Evolutionary conservation across 2,329 filamentous ascomycete genomes (phyloP), one percentile per base, ranked within the genome.

Genomic region (Ceratocystis destructans): DNA sequence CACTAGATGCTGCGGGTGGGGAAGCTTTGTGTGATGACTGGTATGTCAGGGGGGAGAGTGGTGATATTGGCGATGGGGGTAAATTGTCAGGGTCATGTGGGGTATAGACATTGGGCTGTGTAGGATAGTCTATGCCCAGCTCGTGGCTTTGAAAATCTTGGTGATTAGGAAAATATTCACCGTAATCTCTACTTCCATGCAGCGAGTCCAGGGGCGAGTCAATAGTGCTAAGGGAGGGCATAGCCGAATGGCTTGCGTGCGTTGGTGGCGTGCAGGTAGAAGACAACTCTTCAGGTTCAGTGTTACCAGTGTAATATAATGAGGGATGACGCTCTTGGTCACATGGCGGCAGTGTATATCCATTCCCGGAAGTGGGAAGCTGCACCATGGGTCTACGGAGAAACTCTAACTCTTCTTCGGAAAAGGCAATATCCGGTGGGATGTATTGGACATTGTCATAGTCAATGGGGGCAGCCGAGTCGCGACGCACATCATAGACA

Each of bases 131-230:
- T 41, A 4, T 15, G 12, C 3, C 37, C 37, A 10, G 15, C 37
- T 41, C 37, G 37, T 33, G 25, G 25, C 15, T 57, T 53, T 8
- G n/a, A n/a, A 53, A 20, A 5, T 8, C n/a, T 10, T 53, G 15
- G 15, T 33, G 22, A 8, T 3, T n/a, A 59, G 53, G 17, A 33
- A 28, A 31, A 17, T 15, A 17, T n/a, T n/a, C 17, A 6, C 31
- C 55, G 28, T 59, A 10, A 31, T 37, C 28, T 37, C 55, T 22
- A n/a, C 55, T 59, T n/a, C 55, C 55, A 59, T 25, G 28, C 17
- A 20, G 8, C 78, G 3, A 76, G 10, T 20, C 17, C 33, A 31
- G 33, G 12, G 17, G n/a, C 6, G 46, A 53, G 37, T 63, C 45
- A 12, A 68, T 62, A 17, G 68, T 70, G 50, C 57, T 66, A 48